Evolutionary conservation across 768 basidiomycete genomes (phyloP).

Genomic region (Goffeauzyma gilvescens): DNA sequence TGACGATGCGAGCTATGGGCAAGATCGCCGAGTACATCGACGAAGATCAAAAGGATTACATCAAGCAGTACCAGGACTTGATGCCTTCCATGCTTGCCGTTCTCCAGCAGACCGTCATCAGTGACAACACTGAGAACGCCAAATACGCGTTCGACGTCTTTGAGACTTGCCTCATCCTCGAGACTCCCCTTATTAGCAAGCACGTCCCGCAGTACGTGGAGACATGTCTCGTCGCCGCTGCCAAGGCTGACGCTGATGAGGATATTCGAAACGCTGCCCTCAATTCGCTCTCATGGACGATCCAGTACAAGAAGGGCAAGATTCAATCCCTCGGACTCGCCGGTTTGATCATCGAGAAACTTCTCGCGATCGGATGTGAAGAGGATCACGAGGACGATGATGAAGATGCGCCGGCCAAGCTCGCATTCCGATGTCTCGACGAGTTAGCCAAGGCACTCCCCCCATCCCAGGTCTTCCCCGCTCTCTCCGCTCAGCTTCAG

Average conservation of each 20-base stretch:
- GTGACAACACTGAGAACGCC: constrained; percentile 58
- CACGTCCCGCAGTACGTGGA: constrained; percentile 70
- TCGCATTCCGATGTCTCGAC: constrained; percentile 80
- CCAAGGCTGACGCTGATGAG: constrained; percentile 51
- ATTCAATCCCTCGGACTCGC: constrained; percentile 72
- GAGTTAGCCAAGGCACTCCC: constrained; percentile 78
- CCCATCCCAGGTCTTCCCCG: constrained; percentile 86
- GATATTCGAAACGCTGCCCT: constrained; percentile 77
- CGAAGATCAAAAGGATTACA: constrained; percentile 61
- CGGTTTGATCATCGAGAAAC: constrained; percentile 62
- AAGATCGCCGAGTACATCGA: constrained; percentile 86
- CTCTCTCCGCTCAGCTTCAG: constrained; percentile 61
- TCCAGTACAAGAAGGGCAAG: constrained; percentile 96
- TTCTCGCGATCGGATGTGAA: constrained; percentile 87
- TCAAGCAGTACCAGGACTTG: constrained; percentile 46
- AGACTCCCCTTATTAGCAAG: constrained; percentile 78
- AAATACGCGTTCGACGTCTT: constrained; percentile 86
- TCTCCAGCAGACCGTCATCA: constrained; percentile 61
- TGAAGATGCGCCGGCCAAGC: constrained; percentile 38
- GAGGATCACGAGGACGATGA: constrained; percentile 83
- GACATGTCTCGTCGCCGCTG: constrained; percentile 70
- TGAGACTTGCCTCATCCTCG: constrained; percentile 85
- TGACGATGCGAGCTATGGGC: constrained; percentile 75
- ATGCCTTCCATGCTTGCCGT: constrained; percentile 77
- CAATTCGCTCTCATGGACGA: constrained; percentile 88